Evolutionary conservation across 352 stramenopile species (phyloP).

Genomic region (Phytophthora vignae): DNA sequence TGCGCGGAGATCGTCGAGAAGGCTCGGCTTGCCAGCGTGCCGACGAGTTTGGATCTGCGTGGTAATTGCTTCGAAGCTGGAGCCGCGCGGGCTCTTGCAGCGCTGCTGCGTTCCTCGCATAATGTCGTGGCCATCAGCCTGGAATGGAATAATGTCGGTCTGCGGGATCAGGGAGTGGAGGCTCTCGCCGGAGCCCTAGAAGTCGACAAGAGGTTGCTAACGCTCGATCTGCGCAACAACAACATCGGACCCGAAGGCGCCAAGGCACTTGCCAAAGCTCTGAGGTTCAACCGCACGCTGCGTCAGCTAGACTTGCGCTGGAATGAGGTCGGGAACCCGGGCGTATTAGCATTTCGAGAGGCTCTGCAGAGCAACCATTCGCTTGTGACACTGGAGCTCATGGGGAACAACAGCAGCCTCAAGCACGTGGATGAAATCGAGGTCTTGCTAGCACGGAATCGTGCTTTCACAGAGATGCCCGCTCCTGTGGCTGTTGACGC

Average conservation of each 20-base stretch:
- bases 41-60: conserved; percentile 67
- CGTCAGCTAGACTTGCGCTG: conserved; percentile 81
- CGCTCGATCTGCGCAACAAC: conserved; percentile 88
- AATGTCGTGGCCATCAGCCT: conserved; percentile 68
- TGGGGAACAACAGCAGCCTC: conserved; percentile 82
- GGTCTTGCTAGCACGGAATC: conserved; percentile 62
- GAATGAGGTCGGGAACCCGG: conserved; percentile 84
- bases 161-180: conserved; percentile 75
- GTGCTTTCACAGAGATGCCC: conserved; percentile 41
- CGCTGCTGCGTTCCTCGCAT: conserved; percentile 61
- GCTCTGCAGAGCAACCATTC: conserved; percentile 77
- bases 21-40: conserved; percentile 45
- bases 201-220: conserved; percentile 66
- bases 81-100: conserved; percentile 58
- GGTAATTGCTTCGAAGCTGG: conserved; percentile 81
- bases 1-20: conserved; percentile 61
- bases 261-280: conserved; percentile 60
- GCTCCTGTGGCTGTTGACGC: conserved; percentile 28
- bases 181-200: conserved; percentile 69
- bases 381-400: conserved; percentile 67
- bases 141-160: conserved; percentile 88
- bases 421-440: conserved; percentile 78
- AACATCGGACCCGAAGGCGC: conserved; percentile 80
- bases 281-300: conserved; percentile 71
- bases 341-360: conserved; percentile 74